Evolutionary conservation across 1,284 basidiomycete species (phyloP).

Genomic region (Tylopilus microsporus): DNA sequence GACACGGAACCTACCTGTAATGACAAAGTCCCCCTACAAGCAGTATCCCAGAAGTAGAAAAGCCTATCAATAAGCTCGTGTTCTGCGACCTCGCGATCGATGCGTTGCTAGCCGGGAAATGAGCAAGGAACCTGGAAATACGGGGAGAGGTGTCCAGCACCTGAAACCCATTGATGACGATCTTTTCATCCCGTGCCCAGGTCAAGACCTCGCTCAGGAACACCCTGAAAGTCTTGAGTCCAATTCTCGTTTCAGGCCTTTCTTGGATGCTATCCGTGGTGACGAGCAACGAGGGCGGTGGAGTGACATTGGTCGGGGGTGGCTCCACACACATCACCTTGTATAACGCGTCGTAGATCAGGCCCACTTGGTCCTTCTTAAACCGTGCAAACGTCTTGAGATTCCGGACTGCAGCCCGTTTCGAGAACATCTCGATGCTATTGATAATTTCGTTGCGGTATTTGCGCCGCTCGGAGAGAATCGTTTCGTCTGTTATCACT

Average conservation of each 20-base stretch:
- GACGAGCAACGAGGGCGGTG: conserved; percentile 49
- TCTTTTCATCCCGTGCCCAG: conserved; percentile 94
- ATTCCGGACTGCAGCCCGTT: conserved; percentile 90
- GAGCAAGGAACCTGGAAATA: conserved; percentile 15
- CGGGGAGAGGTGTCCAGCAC: conserved; percentile 37
- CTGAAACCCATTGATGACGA: conserved; percentile 89
- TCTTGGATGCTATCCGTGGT: conserved; percentile 62
- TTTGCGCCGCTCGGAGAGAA: conserved; percentile 79
- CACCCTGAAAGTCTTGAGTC: conserved; percentile 79
- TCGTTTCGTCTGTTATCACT: conserved; percentile 93
- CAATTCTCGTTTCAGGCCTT: conserved; percentile 85
- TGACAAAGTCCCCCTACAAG: conserved; percentile 75
- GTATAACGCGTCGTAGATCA: conserved; percentile 89
- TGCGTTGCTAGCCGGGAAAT: conserved; percentile 54
- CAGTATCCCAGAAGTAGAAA: conserved; percentile 88
- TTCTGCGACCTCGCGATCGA: conserved; percentile 75
- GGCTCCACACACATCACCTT: conserved; percentile 80
- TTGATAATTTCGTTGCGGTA: conserved; percentile 90
- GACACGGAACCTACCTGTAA: conserved; percentile 55
- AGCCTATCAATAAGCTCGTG: conserved; percentile 80
- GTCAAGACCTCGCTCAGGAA: conserved; percentile 92
- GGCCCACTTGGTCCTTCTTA: conserved; percentile 82
- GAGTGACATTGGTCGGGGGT: conserved; percentile 48
- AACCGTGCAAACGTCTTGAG: conserved; percentile 80
- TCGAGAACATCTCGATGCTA: conserved; percentile 93